Percentiles rank a stretch among this genome's conserved stretches.
Conservation (phyloP, 768 basidiomycete genomes). For the Boletellus ananas region DNA sequence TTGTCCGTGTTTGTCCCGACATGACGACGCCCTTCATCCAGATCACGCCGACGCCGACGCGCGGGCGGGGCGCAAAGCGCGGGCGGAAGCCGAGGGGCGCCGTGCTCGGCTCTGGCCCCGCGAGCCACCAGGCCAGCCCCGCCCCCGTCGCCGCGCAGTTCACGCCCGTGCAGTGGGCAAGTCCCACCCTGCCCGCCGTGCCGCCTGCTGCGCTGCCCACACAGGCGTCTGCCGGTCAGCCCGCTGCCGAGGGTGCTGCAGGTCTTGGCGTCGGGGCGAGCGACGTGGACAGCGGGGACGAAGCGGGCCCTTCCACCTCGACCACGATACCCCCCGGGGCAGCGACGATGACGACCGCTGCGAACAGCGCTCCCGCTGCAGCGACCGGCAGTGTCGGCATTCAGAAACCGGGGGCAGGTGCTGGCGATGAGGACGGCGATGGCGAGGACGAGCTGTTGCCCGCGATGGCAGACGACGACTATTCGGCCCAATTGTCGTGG, state of each 20-base stretch:
- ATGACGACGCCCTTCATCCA: constrained; percentile 31
- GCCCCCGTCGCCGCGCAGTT: constrained; percentile 23
- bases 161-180: constrained; percentile 40
- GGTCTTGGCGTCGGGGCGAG: constrained; percentile 1
- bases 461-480: constrained; percentile 87
- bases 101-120: constrained; percentile 4
- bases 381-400: not conserved
- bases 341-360: not conserved
- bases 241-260: constrained; percentile 2
- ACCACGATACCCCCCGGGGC: not conserved
- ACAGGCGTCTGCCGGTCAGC: constrained; percentile 2
- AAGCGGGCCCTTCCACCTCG: constrained; percentile 15
- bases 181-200: constrained; percentile 11
- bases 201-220: not conserved
- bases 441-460: constrained; percentile 77
- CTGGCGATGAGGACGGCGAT: constrained; percentile 52
- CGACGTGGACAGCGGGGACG: constrained; percentile 21
- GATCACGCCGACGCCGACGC: constrained; percentile 21
- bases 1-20: constrained; percentile 15
- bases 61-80: constrained; percentile 26
- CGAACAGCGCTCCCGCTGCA: not conserved
- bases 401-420: constrained; percentile 12
- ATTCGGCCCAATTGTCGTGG: constrained; percentile 78
- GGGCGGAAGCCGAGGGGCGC: constrained; percentile 25
- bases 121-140: constrained; percentile 9